Percentiles rank a stretch among this genome's conserved stretches.
These are phyloP conservation scores for Coniochaeta sp. DNA, from an alignment of 2,329 filamentous ascomycete species.

Conservation along the genomic window DNA sequence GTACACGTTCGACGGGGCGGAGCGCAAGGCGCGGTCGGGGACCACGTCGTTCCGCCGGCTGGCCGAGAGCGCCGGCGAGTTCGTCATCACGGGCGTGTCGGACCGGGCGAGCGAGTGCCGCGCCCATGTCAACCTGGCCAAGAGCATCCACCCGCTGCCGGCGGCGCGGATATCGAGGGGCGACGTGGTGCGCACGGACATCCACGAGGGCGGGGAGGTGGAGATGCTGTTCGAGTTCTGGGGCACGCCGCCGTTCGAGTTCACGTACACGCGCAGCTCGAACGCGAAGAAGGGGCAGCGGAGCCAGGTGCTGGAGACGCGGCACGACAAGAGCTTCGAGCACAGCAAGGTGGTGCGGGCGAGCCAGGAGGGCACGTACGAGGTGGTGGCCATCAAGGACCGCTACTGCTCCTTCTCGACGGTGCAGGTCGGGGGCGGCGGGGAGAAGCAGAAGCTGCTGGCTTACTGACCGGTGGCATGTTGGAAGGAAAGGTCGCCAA, in stretches of 20 bases:
- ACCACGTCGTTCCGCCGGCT: conserved; percentile 87
- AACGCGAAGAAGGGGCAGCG: conserved; percentile 74
- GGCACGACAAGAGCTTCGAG: conserved; percentile 78
- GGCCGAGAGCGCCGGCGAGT: conserved; percentile 83
- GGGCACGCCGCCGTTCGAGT: conserved; percentile 93
- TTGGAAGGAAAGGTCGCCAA: background rate
- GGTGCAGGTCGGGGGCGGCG: conserved; percentile 46
- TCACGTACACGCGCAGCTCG: conserved; percentile 88
- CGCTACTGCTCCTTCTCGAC: conserved; percentile 84
- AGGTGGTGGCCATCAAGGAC: conserved; percentile 95
- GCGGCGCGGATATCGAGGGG: conserved; percentile 87
- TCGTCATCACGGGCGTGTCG: conserved; percentile 77
- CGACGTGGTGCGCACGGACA: conserved; percentile 73
- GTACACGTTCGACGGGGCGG: conserved; percentile 77
- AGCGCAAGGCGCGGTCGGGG: conserved; percentile 70
- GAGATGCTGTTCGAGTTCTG: conserved; percentile 94
- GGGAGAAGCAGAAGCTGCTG: conserved; percentile 29
- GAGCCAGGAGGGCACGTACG: conserved; percentile 92
- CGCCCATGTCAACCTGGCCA: conserved; percentile 68
- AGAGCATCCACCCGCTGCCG: conserved; percentile 85
- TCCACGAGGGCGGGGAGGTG: conserved; percentile 92
- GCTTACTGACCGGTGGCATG: background rate
- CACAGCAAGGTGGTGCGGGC: conserved; percentile 75
- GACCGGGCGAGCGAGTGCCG: conserved; percentile 87
- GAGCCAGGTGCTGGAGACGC: conserved; percentile 78